Percentiles rank a stretch among this genome's conserved stretches.
Conservation (phyloP, 352 stramenopile species). For the Pythium aphanidermatum region DNA sequence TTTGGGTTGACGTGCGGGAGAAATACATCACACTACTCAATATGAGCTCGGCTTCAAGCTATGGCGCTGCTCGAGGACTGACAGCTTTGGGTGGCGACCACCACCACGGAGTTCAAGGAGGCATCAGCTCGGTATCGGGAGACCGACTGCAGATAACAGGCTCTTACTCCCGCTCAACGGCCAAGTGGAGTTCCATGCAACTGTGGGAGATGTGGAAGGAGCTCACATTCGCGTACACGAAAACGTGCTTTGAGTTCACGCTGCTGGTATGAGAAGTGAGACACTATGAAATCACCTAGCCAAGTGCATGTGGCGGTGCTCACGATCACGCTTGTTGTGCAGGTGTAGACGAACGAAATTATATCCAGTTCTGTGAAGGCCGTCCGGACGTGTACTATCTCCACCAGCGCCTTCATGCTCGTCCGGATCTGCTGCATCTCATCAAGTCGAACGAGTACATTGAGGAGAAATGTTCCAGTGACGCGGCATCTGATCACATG, state of each 20-base stretch:
- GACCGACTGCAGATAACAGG: constrained; percentile 1
- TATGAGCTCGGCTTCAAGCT: constrained; percentile 12
- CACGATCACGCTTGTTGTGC: too few relatives aligned
- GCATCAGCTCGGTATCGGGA: background rate
- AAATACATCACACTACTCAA: constrained; percentile 61
- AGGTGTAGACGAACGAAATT: constrained; percentile 73
- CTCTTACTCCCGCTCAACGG: constrained; percentile 11
- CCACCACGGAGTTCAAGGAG: background rate
- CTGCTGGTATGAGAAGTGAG: constrained; percentile 83
- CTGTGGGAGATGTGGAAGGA: constrained; percentile 84
- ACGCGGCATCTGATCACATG: constrained; percentile 26
- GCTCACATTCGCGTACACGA: constrained; percentile 73
- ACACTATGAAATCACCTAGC: too few relatives aligned
- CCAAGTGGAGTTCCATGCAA: constrained; percentile 74
- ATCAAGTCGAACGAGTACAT: constrained; percentile 85
- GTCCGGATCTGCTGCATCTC: constrained; percentile 64
- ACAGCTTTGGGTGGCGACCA: constrained; percentile 11
- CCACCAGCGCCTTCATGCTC: constrained; percentile 66
- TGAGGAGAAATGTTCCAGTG: constrained; percentile 64
- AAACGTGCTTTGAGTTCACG: constrained; percentile 79
- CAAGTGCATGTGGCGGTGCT: too few relatives aligned
- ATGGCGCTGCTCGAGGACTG: constrained; percentile 15
- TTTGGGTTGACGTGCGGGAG: constrained; percentile 72
- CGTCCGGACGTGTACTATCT: constrained; percentile 75
- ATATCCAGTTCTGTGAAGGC: constrained; percentile 73